Conservation (phyloP, 2,329 filamentous ascomycete genomes). For the Trichoderma arundinaceum region DNA sequence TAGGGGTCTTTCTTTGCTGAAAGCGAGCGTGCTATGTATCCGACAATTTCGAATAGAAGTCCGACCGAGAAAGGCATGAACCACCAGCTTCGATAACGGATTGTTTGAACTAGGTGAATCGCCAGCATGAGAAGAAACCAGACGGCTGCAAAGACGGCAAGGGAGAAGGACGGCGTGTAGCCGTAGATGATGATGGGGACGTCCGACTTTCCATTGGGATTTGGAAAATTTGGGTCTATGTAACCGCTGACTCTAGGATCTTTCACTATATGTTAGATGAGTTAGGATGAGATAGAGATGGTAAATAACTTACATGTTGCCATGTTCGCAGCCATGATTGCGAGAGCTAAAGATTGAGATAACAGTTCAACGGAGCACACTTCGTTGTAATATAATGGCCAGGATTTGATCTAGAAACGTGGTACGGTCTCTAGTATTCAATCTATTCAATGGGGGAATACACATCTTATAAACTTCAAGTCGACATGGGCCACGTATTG, state of each 20-base stretch:
- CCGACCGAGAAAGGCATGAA: conserved; percentile 54
- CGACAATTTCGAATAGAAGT: conserved; percentile 55
- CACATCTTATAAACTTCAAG: neutral
- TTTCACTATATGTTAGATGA: neutral
- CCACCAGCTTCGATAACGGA: conserved; percentile 51
- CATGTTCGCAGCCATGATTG: neutral
- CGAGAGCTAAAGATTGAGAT: too few relatives aligned
- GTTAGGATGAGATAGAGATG: neutral
- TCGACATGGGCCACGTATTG: neutral
- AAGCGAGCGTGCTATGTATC: conserved; percentile 56
- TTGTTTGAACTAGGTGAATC: conserved; percentile 46
- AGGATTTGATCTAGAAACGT: too few relatives aligned
- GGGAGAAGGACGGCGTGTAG: conserved; percentile 54
- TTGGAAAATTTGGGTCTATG: conserved; percentile 59
- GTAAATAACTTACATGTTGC: neutral
- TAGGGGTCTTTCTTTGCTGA: conserved; percentile 58
- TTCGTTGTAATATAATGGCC: too few relatives aligned
- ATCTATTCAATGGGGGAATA: neutral
- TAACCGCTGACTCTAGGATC: conserved; percentile 44
- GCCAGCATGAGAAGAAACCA: conserved; percentile 52
- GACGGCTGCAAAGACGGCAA: conserved; percentile 50
- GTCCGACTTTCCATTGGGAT: conserved; percentile 52
- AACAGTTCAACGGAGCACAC: neutral
- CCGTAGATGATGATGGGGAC: conserved; percentile 58
- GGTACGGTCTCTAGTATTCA: neutral